phyloP scores from a whole-genome alignment of 169 alveolate species.

The Cryptosporidium tyzzeri region DNA sequence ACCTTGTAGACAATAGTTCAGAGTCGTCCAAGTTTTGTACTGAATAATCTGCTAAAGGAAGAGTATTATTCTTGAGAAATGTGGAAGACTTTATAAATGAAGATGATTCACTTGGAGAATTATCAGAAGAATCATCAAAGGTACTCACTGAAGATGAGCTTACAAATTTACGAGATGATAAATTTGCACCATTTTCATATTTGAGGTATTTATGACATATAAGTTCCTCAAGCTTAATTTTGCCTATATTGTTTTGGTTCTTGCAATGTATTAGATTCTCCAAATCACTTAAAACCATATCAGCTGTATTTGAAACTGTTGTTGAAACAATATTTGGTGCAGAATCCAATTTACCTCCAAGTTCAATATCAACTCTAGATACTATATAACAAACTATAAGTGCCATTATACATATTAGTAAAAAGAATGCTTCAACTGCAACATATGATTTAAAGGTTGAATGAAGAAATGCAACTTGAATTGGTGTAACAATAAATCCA shows the following conservation, averaged over 20 bases:
- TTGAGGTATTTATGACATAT: slow-evolving; percentile 29
- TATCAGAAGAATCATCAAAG: slow-evolving; percentile 49
- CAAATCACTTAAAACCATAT: slow-evolving; percentile 6
- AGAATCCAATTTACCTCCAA: slow-evolving; percentile 51
- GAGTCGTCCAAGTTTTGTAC: slow-evolving; percentile 19
- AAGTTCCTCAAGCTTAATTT: slow-evolving; percentile 61
- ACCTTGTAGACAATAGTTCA: neutral
- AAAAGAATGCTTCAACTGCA: slow-evolving; percentile 59
- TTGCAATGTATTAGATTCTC: slow-evolving; percentile 10
- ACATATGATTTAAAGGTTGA: slow-evolving; percentile 63
- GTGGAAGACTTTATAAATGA: slow-evolving; percentile 20
- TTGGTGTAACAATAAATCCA: slow-evolving; percentile 71
- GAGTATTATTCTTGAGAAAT: slow-evolving; percentile 45
- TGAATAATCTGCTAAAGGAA: slow-evolving; percentile 62
- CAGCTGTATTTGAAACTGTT: neutral
- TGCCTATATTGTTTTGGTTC: neutral
- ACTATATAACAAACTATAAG: slow-evolving; percentile 53
- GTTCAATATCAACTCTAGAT: slow-evolving; percentile 46
- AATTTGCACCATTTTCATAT: neutral
- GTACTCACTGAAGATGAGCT: slow-evolving; percentile 72
- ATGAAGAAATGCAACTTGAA: slow-evolving; percentile 69
- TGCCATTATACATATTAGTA: slow-evolving; percentile 57
- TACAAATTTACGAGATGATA: slow-evolving; percentile 23
- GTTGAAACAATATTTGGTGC: slow-evolving; percentile 12
- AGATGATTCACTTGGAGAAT: slow-evolving; percentile 1